Evolutionary conservation across 2,329 filamentous ascomycete species (phyloP), one percentile per base, ranked within the genome.

Genomic region (Pezicula rhizophila): DNA sequence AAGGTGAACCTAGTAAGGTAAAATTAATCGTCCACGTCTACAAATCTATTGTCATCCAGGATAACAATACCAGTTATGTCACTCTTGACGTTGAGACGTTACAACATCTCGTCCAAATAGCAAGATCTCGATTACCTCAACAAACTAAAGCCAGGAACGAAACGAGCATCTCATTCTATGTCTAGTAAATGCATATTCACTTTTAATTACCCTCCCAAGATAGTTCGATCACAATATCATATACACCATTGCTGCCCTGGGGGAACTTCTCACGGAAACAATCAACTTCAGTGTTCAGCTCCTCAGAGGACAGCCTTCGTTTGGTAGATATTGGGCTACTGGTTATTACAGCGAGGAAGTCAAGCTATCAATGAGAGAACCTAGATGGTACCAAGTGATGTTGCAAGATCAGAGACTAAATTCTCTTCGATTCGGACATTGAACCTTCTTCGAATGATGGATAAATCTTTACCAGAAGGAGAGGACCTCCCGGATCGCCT

Each of bases 321-420:
- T 46, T 33, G 15, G 41, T n/a, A 44, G 33, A 39, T 37, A 33
- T 0, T 42, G 38, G 41, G 42, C n/a, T 20, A 10, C 7, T 25
- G 38, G 35, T 15, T 55, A 46, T 42, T 38, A 51, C 0, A 56
- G 56, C 5, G 48, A 58, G 2, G 41, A 45, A 4, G 49, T 63
- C 1, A 58, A 64, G 45, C 39, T 20, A 8, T 53, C 52, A 18
- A 66, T 68, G 64, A 48, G 60, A 15, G 37, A 46, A 5, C 41
- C 50, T 25, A 64, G 65, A 1, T 67, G 65, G 65, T 68, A 64
- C 56, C 51, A 1, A 66, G 64, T 37, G 64, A 66, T 49, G 55
- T 66, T 39, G 47, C 48, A 17, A 50, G 52, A 41, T 40, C 38
- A 1, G 37, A 42, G 25, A 23, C 34, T 8, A 50, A 49, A 7